Conservation (phyloP, 768 basidiomycete species). For the Boletus rubroflammeus region DNA sequence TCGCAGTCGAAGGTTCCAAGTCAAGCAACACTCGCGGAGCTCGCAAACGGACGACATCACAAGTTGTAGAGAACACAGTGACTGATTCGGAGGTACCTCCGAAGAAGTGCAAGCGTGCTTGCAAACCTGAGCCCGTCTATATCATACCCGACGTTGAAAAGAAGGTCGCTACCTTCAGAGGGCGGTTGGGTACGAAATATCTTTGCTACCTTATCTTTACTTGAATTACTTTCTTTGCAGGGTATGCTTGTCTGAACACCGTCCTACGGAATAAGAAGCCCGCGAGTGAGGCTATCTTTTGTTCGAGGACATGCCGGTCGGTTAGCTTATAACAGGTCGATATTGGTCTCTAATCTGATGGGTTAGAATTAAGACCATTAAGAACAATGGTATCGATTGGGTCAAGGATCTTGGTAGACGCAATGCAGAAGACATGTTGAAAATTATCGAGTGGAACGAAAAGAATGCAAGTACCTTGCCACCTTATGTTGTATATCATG, state of each 20-base stretch:
- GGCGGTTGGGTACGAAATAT: conserved; percentile 46
- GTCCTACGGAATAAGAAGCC: conserved; percentile 72
- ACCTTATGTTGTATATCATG: not conserved
- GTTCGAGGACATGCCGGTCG: conserved; percentile 64
- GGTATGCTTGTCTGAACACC: conserved; percentile 85
- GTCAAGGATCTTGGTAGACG: conserved; percentile 77
- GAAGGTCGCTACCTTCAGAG: conserved; percentile 67
- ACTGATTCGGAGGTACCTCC: conserved; percentile 3
- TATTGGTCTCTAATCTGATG: not conserved
- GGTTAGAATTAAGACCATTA: conserved; percentile 66
- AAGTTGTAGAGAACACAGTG: conserved; percentile 8
- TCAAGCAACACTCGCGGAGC: not conserved
- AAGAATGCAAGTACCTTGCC: conserved; percentile 49
- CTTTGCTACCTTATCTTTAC: not conserved
- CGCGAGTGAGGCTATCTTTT: conserved; percentile 63
- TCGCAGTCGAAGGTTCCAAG: not conserved
- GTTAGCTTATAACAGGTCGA: not conserved
- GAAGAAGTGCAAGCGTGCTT: conserved; percentile 31
- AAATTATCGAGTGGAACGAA: conserved; percentile 90
- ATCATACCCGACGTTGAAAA: conserved; percentile 68
- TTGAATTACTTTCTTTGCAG: conserved; percentile 27
- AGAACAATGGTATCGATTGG: conserved; percentile 76
- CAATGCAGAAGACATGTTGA: conserved; percentile 69
- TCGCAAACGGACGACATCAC: conserved; percentile 9
- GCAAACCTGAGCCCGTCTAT: conserved; percentile 51